phyloP scores from a whole-genome alignment of 2,329 filamentous ascomycete genomes.

The Boeremia lycopersici region DNA sequence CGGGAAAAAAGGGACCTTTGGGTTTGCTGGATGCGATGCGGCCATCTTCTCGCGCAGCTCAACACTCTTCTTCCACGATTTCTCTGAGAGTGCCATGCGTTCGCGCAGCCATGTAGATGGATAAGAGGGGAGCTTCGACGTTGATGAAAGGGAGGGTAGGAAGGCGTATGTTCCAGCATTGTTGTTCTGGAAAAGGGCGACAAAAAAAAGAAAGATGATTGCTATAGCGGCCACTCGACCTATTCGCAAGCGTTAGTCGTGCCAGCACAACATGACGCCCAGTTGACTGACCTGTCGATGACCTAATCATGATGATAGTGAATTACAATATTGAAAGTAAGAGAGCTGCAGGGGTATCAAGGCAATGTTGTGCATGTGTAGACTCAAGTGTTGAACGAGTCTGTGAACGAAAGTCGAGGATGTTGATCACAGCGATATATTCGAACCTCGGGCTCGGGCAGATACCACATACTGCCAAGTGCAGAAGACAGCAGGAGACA shows the following conservation, averaged over 20 bases:
- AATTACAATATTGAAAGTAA: neutral
- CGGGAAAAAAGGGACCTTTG: slow-evolving; percentile 40
- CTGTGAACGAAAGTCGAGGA: slow-evolving; percentile 6
- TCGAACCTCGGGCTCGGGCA: slow-evolving; percentile 8
- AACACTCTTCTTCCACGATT: slow-evolving; percentile 38
- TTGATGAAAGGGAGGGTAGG: slow-evolving; percentile 26
- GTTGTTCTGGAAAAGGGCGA: slow-evolving; percentile 36
- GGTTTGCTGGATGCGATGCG: slow-evolving; percentile 32
- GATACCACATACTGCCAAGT: slow-evolving; percentile 15
- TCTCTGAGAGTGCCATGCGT: slow-evolving; percentile 38
- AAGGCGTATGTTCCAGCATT: slow-evolving; percentile 32
- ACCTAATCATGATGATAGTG: slow-evolving; percentile 24
- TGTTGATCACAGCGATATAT: neutral
- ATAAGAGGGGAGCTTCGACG: slow-evolving; percentile 22
- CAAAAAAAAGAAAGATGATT: slow-evolving; percentile 32
- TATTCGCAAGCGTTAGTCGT: slow-evolving; percentile 17
- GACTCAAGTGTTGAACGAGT: slow-evolving; percentile 16
- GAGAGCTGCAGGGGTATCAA: neutral
- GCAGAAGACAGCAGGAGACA: slow-evolving; percentile 11
- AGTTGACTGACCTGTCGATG: slow-evolving; percentile 27
- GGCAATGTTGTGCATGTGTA: neutral
- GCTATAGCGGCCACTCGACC: slow-evolving; percentile 30
- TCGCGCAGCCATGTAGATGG: slow-evolving; percentile 35
- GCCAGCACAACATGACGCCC: neutral
- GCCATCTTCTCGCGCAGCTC: slow-evolving; percentile 37